phyloP scores from a whole-genome alignment of 148 eudicot species.

The Amaranthus cruentus region DNA sequence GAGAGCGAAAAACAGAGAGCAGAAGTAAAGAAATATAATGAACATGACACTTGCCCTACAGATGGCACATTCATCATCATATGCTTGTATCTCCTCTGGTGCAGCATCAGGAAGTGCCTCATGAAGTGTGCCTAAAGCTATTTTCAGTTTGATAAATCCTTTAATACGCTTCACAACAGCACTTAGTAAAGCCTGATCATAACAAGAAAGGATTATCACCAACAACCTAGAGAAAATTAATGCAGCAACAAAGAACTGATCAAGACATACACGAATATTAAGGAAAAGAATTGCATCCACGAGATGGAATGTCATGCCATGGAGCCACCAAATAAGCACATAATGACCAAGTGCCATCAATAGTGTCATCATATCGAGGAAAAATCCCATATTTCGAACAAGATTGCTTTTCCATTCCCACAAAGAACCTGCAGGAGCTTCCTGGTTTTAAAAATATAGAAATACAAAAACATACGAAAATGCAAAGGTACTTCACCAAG shows the following conservation, averaged over 20 bases:
- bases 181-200: slow-evolving; percentile 71
- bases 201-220: slow-evolving; percentile 5
- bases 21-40: not conserved
- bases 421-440: slow-evolving; percentile 66
- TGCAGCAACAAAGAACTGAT: slow-evolving; percentile 6
- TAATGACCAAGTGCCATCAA: slow-evolving; percentile 91
- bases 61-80: slow-evolving; percentile 97
- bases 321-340: slow-evolving; percentile 95
- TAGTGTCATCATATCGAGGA: slow-evolving; percentile 90
- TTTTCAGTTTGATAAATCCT: slow-evolving; percentile 71
- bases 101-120: slow-evolving; percentile 98
- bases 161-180: slow-evolving; percentile 73
- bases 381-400: slow-evolving; percentile 75
- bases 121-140: slow-evolving; percentile 86
- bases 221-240: not conserved
- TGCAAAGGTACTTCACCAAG: not conserved
- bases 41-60: slow-evolving; percentile 63
- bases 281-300: slow-evolving; percentile 87
- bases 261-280: slow-evolving; percentile 70
- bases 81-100: slow-evolving; percentile 68
- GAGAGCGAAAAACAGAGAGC: slow-evolving; percentile 1
- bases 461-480: not conserved
- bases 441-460: not conserved
- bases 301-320: slow-evolving; percentile 97
- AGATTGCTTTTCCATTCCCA: slow-evolving; percentile 90